Base-by-base conservation (phyloP, 2,329 filamentous ascomycete species). In the Raffaelea ambrosiae region DNA sequence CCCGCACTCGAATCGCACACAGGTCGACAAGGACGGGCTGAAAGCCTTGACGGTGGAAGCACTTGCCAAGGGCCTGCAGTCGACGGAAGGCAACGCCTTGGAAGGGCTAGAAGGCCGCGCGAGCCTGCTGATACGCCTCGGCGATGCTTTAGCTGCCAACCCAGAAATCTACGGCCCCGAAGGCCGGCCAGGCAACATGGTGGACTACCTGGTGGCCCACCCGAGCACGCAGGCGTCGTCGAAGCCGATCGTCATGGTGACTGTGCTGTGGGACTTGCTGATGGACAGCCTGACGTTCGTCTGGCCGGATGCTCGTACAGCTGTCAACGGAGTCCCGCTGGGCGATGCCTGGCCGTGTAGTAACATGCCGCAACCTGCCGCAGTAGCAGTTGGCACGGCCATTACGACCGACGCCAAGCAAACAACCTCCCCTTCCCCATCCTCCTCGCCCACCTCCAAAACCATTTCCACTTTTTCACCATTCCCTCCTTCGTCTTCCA, bases 341-440 rank as follows among this genome's bases (percentile, higher is more conserved):
- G 93, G 93, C 48, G 93, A 98, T 61, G 91, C 93, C 21, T 98
- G 93, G 93, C 86, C 84, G 0, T 95, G 90, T 66, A 81, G 78
- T 11, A 79, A 83, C 29, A 88, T 97, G 79, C 88, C 89, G 1
- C 71, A 74, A 41, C 63, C 64, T 4, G 46, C 58, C 2, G 13
- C 43, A 3, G 22, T n/a, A n/a, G n/a, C n/a, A n/a, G n/a, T n/a
- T n/a, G 10, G 3, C 18, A 1, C 39, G 5, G 26, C n/a, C n/a
- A 20, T 0, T 55, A 61, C 9, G 53, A 53, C 33, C 13, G 19
- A 39, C 19, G n/a, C n/a, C 14, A 26, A n/a, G 14, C 40, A 19
- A 7, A 3, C 40, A 14, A 7, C 48, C 22, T 44, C 50, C 7
- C 7, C 26, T 29, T 29, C 26, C 26, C 26, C 7, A 29, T 20